A percentile compares a stretch with the other conserved stretches of the same genome.
These are phyloP conservation scores for Meyerozyma elateridarum DNA, from an alignment of 1,139 yeast genomes.

Conservation along the genomic window DNA sequence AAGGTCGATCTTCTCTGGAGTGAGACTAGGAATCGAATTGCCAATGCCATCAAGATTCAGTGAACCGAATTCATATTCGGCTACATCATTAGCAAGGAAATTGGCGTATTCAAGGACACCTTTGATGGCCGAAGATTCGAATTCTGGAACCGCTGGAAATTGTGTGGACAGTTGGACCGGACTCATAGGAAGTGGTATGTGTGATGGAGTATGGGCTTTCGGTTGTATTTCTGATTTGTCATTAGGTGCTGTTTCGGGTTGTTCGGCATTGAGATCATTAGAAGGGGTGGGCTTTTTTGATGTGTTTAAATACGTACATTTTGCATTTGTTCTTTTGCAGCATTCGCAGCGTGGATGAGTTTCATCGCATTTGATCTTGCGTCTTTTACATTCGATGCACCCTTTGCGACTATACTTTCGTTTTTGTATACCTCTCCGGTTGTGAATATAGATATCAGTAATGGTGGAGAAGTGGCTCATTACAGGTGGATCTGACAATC, in stretches of 20 bases:
- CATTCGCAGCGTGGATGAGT: slow-evolving; percentile 26
- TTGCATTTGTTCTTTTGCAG: slow-evolving; percentile 39
- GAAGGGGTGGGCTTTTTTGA: no score
- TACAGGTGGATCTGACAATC: neutral
- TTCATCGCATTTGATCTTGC: slow-evolving; percentile 48
- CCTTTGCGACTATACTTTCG: slow-evolving; percentile 57
- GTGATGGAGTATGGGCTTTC: neutral
- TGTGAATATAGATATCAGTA: slow-evolving; percentile 1
- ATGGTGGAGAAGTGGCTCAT: slow-evolving; percentile 1
- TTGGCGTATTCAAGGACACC: slow-evolving; percentile 4
- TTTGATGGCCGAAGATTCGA: slow-evolving; percentile 1
- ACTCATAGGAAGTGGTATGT: no score
- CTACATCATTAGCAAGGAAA: slow-evolving; percentile 2
- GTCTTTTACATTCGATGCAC: slow-evolving; percentile 57
- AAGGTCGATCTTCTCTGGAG: neutral
- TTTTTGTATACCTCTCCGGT: slow-evolving; percentile 24
- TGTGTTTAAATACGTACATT: slow-evolving; percentile 1
- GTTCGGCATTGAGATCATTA: no score
- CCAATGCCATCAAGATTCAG: no score
- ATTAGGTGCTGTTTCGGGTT: neutral
- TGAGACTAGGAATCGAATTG: neutral
- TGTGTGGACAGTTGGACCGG: no score
- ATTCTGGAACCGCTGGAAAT: no score
- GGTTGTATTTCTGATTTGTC: neutral
- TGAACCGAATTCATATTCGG: neutral